These are phyloP conservation scores for Wickerhamiella qilinensis DNA, from an alignment of 805 yeast genomes.

Conservation along the genomic window DNA sequence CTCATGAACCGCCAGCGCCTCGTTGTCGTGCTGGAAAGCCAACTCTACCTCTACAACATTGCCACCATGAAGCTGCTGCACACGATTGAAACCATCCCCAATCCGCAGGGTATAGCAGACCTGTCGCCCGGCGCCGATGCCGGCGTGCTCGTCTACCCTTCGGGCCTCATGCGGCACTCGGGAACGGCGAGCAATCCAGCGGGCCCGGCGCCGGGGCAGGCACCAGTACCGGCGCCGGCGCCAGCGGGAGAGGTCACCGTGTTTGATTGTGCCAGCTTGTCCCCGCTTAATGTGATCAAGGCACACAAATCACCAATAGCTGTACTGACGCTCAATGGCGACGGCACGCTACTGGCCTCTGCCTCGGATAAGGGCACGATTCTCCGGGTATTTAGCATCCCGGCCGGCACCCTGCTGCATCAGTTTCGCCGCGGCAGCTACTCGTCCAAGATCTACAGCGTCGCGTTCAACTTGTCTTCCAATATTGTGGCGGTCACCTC, in stretches of 20 bases:
- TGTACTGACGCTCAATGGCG: slow-evolving; percentile 47
- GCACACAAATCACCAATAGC: slow-evolving; percentile 76
- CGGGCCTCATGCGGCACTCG: slow-evolving; percentile 22
- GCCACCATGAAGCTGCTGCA: slow-evolving; percentile 73
- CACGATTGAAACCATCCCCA: slow-evolving; percentile 44
- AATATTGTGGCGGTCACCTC: slow-evolving; percentile 67
- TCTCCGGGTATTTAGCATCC: slow-evolving; percentile 60
- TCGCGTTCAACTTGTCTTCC: slow-evolving; percentile 59
- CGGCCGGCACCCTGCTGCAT: slow-evolving; percentile 34
- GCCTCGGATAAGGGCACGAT: slow-evolving; percentile 86
- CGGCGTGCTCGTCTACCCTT: slow-evolving; percentile 33
- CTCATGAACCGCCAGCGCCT: slow-evolving; percentile 70
- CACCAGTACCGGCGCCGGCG: slow-evolving; percentile 16
- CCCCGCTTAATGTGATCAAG: slow-evolving; percentile 65
- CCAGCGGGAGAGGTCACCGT: slow-evolving; percentile 53
- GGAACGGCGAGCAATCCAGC: slow-evolving; percentile 8
- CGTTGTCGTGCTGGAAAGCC: slow-evolving; percentile 61
- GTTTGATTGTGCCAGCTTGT: slow-evolving; percentile 57
- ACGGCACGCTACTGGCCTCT: slow-evolving; percentile 72
- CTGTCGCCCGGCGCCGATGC: slow-evolving; percentile 5
- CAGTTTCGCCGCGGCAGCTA: slow-evolving; percentile 81
- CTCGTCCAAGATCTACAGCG: slow-evolving; percentile 61
- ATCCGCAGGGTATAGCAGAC: slow-evolving; percentile 25
- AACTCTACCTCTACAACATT: slow-evolving; percentile 77
- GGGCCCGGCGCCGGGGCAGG: slow-evolving; percentile 7